Base-by-base conservation (phyloP, 352 stramenopile genomes). In the Thalassiosira ordinaria region DNA sequence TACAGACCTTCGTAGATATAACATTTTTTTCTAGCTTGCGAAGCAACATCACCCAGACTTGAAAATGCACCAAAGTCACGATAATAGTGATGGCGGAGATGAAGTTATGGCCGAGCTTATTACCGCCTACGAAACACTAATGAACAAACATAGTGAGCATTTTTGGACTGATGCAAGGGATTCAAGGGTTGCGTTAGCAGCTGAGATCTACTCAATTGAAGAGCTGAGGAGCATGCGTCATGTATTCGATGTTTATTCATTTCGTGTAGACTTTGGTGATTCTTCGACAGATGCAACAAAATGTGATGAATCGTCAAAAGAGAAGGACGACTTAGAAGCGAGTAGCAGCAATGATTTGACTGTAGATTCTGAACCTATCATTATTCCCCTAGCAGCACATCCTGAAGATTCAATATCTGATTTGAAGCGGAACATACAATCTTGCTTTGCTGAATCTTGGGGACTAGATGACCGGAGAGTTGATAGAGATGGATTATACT, bases 371-470 rank as follows among this genome's bases (percentile, higher is more conserved):
- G 7, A 16, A 52, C 69, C 69, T 33, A n/a, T n/a, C n/a, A 33
- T 78, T 7, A 31, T 78, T 27, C 46, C 49, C 31, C 22, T 78
- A 4, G 35, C 37, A 27, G 55, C 46, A 35, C 74, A 82, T 73
- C 74, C 74, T 3, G 56, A 82, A n/a, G 74, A 82, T 67, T 82
- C 74, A 11, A 68, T 82, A 52, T 82, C 74, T 8, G 74, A 82
- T 69, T 33, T 82, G 31, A 82, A 82, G 68, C 46, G 65, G 27
- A 5, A 20, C 35, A 70, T 82, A 1, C 57, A 78, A 74, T 46
- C 14, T 24, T 18, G 46, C 41, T 77, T 63, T 56, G 57, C 44
- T 14, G 18, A 16, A 26, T 41, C 33, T 37, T 82, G 74, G 74
- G 47, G 66, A 29, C 22, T 82, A 53, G 52, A 74, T 41, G 56